phyloP scores from a whole-genome alignment of 805 yeast genomes.

The Naumovozyma dairenensis region DNA sequence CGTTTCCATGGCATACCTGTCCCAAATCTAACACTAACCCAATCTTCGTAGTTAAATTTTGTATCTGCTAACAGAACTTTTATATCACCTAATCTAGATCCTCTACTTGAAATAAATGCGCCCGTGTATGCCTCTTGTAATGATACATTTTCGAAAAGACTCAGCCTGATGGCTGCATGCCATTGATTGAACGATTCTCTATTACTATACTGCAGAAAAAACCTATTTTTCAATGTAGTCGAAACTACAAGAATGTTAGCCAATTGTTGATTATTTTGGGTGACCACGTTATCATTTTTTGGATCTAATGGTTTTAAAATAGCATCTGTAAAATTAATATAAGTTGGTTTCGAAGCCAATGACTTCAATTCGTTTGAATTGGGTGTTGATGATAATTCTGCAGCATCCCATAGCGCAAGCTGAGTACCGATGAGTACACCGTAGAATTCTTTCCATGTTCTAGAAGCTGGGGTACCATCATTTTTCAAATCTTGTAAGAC shows the following conservation, averaged over 20 bases:
- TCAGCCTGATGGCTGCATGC: slow-evolving; percentile 74
- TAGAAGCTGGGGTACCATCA: slow-evolving; percentile 77
- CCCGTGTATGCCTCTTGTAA: slow-evolving; percentile 96
- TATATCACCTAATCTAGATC: slow-evolving; percentile 78
- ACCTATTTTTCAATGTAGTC: slow-evolving; percentile 86
- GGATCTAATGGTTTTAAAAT: slow-evolving; percentile 61
- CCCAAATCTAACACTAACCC: slow-evolving; percentile 92
- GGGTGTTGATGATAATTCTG: slow-evolving; percentile 38
- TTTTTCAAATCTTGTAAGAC: slow-evolving; percentile 62
- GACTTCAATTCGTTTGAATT: slow-evolving; percentile 34
- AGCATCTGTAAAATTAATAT: slow-evolving; percentile 86
- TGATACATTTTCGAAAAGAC: slow-evolving; percentile 70
- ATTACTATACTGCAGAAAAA: slow-evolving; percentile 66
- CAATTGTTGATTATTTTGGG: slow-evolving; percentile 37
- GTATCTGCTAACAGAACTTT: slow-evolving; percentile 76
- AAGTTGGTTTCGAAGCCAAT: slow-evolving; percentile 68
- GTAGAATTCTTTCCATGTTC: slow-evolving; percentile 88
- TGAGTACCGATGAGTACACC: slow-evolving; percentile 88
- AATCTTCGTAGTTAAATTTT: slow-evolving; percentile 79
- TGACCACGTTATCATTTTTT: slow-evolving; percentile 55
- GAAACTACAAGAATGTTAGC: slow-evolving; percentile 78
- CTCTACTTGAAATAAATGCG: slow-evolving; percentile 84
- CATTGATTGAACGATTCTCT: slow-evolving; percentile 57
- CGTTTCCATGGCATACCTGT: slow-evolving; percentile 97
- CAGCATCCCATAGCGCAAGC: slow-evolving; percentile 86